Conservation (phyloP, 1,139 yeast species). For the Candida neerlandica region DNA sequence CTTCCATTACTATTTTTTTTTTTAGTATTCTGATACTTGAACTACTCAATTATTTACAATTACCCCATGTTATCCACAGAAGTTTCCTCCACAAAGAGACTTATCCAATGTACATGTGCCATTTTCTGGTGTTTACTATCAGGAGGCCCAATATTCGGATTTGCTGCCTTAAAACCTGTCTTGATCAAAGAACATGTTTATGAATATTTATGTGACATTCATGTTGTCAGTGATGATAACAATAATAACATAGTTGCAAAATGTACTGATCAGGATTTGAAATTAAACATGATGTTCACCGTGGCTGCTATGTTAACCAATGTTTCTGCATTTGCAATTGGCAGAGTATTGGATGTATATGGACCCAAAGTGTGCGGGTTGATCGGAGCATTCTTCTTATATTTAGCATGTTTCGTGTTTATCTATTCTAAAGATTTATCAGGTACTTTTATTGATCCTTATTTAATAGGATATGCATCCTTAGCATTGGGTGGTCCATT, state of each 20-base stretch:
- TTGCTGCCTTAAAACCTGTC: slow-evolving; percentile 51
- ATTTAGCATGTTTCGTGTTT: slow-evolving; percentile 40
- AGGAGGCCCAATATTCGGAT: slow-evolving; percentile 52
- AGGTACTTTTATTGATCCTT: slow-evolving; percentile 35
- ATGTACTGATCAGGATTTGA: slow-evolving; percentile 46
- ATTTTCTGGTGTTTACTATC: slow-evolving; percentile 47
- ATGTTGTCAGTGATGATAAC: slow-evolving; percentile 9
- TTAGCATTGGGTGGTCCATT: slow-evolving; percentile 53
- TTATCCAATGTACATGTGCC: slow-evolving; percentile 38
- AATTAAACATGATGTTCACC: slow-evolving; percentile 49
- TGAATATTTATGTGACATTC: slow-evolving; percentile 34
- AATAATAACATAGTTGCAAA: slow-evolving; percentile 23
- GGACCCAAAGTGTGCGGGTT: slow-evolving; percentile 50
- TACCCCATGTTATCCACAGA: slow-evolving; percentile 12
- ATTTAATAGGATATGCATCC: slow-evolving; percentile 41
- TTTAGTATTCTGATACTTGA: too few relatives aligned
- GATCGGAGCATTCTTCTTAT: slow-evolving; percentile 42
- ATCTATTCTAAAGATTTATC: slow-evolving; percentile 29
- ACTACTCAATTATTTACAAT: neutral
- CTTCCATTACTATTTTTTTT: too few relatives aligned
- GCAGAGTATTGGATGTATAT: slow-evolving; percentile 40
- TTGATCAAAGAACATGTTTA: slow-evolving; percentile 43
- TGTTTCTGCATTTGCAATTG: slow-evolving; percentile 45
- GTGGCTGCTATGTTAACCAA: slow-evolving; percentile 49
- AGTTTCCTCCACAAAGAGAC: slow-evolving; percentile 17